Base-by-base conservation (phyloP, 208 protist species). In the Trypanosoma brucei region DNA sequence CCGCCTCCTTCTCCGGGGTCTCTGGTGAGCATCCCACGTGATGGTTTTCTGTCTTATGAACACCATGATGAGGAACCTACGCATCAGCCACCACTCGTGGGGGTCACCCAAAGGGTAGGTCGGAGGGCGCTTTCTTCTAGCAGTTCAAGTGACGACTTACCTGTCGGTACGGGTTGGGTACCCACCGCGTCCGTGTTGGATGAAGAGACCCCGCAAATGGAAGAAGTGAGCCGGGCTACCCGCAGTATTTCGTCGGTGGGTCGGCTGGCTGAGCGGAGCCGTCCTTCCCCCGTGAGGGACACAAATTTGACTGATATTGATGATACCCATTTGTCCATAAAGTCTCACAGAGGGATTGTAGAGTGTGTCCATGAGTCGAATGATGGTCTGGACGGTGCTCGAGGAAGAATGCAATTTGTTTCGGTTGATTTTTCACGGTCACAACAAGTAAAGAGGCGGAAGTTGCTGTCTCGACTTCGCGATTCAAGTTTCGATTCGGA, bases 391-490 rank as follows among this genome's bases (percentile, higher is more conserved):
- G 9, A 42, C 9, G 48, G 35, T 14, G 34, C n/a, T 5, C 8
- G 42, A 49, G 38, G 8, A 36, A 14, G 3, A 11, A 36, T 30
- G 7, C 56, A 58, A 30, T 64, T 70, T 52, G 48, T n/a, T 11
- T 34, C 48, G 0, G 34, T 63, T 13, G 34, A 40, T 38, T 6
- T 59, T 22, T 5, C 6, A 30, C 42, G 42, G 50, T 9, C 40
- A 30, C 1, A 2, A 5, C 51, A 22, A 50, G 7, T 34, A 40
- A 42, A 42, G 33, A 55, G 65, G 0, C 65, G 50, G 6, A 40
- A 2, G 45, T 38, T 70, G n/a, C 22, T 64, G 1, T 42, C 38
- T 30, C 65, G 65, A 22, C 36, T 64, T 52, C 58, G 34, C 42
- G 65, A 54, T 0, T 30, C 6, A 6, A 64, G 56, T n/a, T 36